Base-by-base conservation (phyloP, 306 rosid genomes). In the Pachyrhizus erosus region DNA sequence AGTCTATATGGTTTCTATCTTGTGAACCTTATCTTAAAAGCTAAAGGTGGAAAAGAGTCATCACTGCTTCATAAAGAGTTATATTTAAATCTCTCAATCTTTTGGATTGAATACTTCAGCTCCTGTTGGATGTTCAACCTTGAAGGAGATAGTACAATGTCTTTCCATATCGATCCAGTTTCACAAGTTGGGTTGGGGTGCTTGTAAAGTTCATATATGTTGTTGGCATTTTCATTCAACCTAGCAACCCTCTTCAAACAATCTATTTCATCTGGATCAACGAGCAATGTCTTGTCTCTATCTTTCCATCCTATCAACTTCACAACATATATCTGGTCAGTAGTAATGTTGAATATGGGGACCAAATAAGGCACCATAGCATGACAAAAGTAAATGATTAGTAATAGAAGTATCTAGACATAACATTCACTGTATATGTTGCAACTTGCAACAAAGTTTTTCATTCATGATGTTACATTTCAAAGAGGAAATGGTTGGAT, bases 291-390 rank as follows among this genome's bases (percentile, higher is more conserved):
- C 89, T 80, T 96, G 94, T 93, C 97, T 85, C 87, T 90, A 45
- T 92, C 98, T 80, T 96, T 93, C 98, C 97, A 93, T 77, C 96
- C 96, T 89, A 92, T 96, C 94, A 96, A 52, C 97, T 96, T 86
- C 77, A 82, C 65, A 87, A 73, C 24, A 79, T 9, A 76, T 58
- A 77, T 64, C n/a, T 67, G 33, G 61, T 92, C 61, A 86, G 71
- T 60, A 49, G 33, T 52, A 33, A 77, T 24, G 29, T 52, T 15
- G 33, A 24, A 54, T 73, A 34, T 73, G 69, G 60, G 4, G 43
- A 18, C 15, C 5, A 40, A 64, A 76, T 15, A 58, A 40, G 29
- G n/a, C 23, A 31, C 42, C 39, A 52, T 26, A 45, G 68, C 73
- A 70, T 29, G 7, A 18, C 27, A 71, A 60, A 29, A 58, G 15